phyloP scores from a whole-genome alignment of 805 yeast species.

The Candida hispaniensis region DNA sequence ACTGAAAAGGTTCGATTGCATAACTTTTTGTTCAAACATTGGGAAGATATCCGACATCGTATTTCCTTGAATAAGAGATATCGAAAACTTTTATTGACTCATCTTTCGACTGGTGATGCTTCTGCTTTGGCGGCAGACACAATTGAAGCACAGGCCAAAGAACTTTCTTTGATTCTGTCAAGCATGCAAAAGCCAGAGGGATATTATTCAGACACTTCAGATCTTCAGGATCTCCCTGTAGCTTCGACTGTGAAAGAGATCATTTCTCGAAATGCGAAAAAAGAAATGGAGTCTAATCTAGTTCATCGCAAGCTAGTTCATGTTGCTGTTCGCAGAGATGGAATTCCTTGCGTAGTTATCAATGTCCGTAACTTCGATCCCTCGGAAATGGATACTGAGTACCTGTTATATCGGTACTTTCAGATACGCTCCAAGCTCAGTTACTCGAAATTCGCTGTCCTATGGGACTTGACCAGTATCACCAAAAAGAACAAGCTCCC shows the following conservation, averaged over 20 bases:
- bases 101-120: slow-evolving; percentile 1
- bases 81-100: slow-evolving; percentile 16
- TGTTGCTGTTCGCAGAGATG: slow-evolving; percentile 61
- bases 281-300: slow-evolving; percentile 39
- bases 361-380: slow-evolving; percentile 32
- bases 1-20: slow-evolving; percentile 38
- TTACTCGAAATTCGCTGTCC: slow-evolving; percentile 52
- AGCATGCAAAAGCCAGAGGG: slow-evolving; percentile 10
- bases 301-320: slow-evolving; percentile 41
- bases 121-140: neutral
- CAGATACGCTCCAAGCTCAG: slow-evolving; percentile 61
- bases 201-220: slow-evolving; percentile 1
- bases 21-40: slow-evolving; percentile 40
- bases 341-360: slow-evolving; percentile 55
- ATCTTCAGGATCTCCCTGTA: too few species aligned
- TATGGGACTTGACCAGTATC: slow-evolving; percentile 62
- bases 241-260: slow-evolving; percentile 51
- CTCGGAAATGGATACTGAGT: slow-evolving; percentile 35
- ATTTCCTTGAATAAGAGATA: slow-evolving; percentile 20
- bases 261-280: slow-evolving; percentile 54
- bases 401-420: slow-evolving; percentile 47
- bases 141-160: slow-evolving; percentile 7
- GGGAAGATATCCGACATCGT: slow-evolving; percentile 30
- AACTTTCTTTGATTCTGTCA: slow-evolving; percentile 2
- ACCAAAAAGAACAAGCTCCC: slow-evolving; percentile 26